Evolutionary conservation across 345 rosid species (phyloP), one percentile per base, ranked within the genome.

Genomic region (Citrus trifoliata): DNA sequence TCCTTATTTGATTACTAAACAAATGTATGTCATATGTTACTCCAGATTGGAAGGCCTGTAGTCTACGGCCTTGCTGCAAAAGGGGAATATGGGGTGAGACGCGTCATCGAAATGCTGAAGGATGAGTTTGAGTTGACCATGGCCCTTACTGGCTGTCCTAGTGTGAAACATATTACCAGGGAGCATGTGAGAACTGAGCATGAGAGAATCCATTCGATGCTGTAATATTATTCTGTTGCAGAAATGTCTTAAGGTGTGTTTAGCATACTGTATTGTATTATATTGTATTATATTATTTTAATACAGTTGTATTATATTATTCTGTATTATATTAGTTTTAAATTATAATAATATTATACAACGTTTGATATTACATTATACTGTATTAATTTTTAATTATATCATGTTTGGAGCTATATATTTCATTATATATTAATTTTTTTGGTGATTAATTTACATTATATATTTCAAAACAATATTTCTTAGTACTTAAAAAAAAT

Each of bases 11-110:
- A 14, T 42, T 42, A 51, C 19, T 51, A 51, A 51, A 51, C 56
- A 51, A 13, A 16, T 18, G 6, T 25, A 14, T 56, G 61, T 53
- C 10, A 59, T n/a, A 24, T 58, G 33, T 55, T 16, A 1, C 37
- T 86, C 84, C 95, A 95, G 97, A 81, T 95, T 61, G 99, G 98
- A 70, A 92, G 99, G 85, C 99, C 99, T 3, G 86, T 90, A 2
- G 58, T 90, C 0, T 92, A 74, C 74, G 97, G 97, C 21, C 77
- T 95, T 32, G 97, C 98, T 40, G 93, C 91, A 2, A 89, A 88
- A 74, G 98, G 98, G 30, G 94, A 90, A 85, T 30, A 70, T 25
- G 95, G 98, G 35, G 97, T 80, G 69, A 89, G 38, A 63, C 81
- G 80, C 64, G 95, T 92, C 3, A 79, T 92, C 10, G 86, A 88